These are phyloP conservation scores for Heritiera fomes DNA, from an alignment of 345 rosid genomes.

Conservation along the genomic window DNA sequence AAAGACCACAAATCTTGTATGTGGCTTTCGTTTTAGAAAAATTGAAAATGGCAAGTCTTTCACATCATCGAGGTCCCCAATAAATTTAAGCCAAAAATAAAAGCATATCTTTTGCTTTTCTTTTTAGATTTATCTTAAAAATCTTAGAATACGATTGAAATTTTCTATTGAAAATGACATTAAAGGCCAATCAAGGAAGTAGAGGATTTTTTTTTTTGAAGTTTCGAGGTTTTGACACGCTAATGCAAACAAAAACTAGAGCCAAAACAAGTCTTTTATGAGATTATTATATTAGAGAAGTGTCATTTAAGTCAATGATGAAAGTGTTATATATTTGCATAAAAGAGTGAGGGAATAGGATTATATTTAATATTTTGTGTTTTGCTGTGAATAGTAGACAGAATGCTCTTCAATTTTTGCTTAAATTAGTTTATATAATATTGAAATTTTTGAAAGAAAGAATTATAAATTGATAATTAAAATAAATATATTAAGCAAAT, in stretches of 20 bases:
- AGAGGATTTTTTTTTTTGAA: neutral
- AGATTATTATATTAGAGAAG: neutral
- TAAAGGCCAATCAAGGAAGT: neutral
- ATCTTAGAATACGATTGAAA: no score
- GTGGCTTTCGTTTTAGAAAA: neutral
- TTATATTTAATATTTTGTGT: neutral
- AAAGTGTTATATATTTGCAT: neutral
- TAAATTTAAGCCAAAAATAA: constrained; percentile 9
- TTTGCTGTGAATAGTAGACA: neutral
- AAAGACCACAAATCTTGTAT: neutral
- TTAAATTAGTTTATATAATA: neutral
- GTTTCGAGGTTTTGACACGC: neutral
- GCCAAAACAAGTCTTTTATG: neutral
- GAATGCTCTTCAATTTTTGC: neutral
- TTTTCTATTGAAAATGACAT: constrained; percentile 7
- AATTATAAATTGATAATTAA: neutral
- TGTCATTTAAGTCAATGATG: neutral
- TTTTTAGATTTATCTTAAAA: neutral
- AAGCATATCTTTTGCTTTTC: neutral
- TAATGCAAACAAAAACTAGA: neutral
- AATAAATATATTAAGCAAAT: neutral
- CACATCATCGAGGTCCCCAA: neutral
- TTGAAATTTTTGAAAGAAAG: neutral
- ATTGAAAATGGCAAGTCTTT: neutral
- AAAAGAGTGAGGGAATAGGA: neutral